Percentiles rank a stretch among this genome's conserved stretches.
These are phyloP conservation scores for Fusarium fracticaudum DNA, from an alignment of 2,329 filamentous ascomycete species.

Conservation along the genomic window DNA sequence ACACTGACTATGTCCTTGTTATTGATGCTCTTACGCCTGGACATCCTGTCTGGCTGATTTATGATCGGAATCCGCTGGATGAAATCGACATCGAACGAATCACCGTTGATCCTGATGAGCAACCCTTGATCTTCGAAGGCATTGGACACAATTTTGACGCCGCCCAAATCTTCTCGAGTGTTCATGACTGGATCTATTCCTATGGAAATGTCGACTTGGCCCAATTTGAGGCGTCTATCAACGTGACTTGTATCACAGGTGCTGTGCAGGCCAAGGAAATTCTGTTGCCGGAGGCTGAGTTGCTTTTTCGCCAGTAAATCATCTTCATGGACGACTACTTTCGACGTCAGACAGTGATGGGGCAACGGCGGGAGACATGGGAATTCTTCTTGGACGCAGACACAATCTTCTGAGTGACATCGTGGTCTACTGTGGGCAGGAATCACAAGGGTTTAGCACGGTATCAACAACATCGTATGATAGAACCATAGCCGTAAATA, in stretches of 20 bases:
- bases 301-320: background rate
- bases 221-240: background rate
- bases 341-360: background rate
- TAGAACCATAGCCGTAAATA: background rate
- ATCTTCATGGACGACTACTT: background rate
- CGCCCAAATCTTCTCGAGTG: background rate
- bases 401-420: background rate
- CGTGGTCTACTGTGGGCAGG: fast-evolving
- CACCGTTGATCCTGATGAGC: too few relatives aligned
- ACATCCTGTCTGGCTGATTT: background rate
- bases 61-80: background rate
- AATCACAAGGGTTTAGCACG: background rate
- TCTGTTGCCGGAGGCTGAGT: fast-evolving
- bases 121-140: background rate
- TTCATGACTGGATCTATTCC: background rate
- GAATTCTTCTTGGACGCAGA: background rate
- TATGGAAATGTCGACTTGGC: background rate
- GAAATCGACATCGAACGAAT: too few relatives aligned
- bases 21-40: background rate
- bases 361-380: background rate
- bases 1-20: background rate
- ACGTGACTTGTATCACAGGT: background rate
- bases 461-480: too few relatives aligned
- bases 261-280: background rate
- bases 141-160: background rate